Evolutionary conservation across 257 asterid species (phyloP).

Genomic region (Solanum chiquidenum): DNA sequence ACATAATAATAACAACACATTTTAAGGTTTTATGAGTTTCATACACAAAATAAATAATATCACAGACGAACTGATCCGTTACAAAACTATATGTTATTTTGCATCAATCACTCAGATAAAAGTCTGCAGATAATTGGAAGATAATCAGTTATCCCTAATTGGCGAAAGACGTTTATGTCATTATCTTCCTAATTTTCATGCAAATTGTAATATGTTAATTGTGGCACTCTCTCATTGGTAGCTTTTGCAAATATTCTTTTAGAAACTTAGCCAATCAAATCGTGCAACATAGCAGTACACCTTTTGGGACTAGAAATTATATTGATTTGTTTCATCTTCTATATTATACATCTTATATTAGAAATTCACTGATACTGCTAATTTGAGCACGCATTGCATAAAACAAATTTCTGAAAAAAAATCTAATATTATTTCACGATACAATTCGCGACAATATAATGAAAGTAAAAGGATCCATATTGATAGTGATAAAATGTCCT

Average conservation of each 20-base stretch:
- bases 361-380: neutral
- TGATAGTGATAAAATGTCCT: neutral
- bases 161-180: conserved; percentile 10
- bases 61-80: neutral
- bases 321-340: neutral
- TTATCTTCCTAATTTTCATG: conserved; percentile 26
- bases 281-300: conserved; percentile 8
- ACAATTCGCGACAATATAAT: neutral
- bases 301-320: neutral
- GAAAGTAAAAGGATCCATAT: neutral
- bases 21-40: too few relatives aligned
- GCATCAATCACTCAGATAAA: neutral
- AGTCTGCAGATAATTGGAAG: conserved; percentile 15
- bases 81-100: too few relatives aligned
- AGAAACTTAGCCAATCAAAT: conserved; percentile 22
- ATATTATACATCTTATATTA: neutral
- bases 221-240: conserved; percentile 35
- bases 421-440: neutral
- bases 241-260: conserved; percentile 4
- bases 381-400: neutral
- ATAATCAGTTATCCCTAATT: neutral
- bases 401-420: neutral
- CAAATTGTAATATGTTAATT: conserved; percentile 13
- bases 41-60: too few relatives aligned
- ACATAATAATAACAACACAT: too few relatives aligned